Base-by-base conservation (phyloP, 2,329 filamentous ascomycete genomes). In the Graphilbum fragrans region DNA sequence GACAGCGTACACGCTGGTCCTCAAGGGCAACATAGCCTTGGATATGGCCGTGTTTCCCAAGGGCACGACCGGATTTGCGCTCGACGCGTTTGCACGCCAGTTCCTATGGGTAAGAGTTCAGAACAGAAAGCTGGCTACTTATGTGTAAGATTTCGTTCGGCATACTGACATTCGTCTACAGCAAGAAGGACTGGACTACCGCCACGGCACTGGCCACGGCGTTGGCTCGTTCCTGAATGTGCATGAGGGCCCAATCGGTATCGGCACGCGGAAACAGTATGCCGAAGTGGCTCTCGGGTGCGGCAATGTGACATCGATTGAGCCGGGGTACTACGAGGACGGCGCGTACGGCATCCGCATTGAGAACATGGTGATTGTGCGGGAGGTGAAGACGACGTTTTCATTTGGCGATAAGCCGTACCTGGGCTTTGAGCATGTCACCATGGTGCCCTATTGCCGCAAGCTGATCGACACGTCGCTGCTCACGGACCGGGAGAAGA, bases 291-390 rank as follows among this genome's bases (percentile, higher is more conserved):
- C 92, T 0, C 70, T 98, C 23, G 77, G 86, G 0, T 72, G 86
- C n/a, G 92, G 92, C 35, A 95, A 98, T 53, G 90, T 98, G 33
- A 77, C 96, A 41, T 96, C 90, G 2, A 87, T 95, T 54, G 87
- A 98, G 61, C 92, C 92, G 2, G 92, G 92, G 23, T 98, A 88
- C 64, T 98, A 98, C 58, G 88, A 96, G 60, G 92, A 98, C 53
- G 90, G 87, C 37, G 78, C 79, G 32, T 98, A 94, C 55, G 92
- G 92, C 17, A 92, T 98, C 50, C 82, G 92, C 17, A 95, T 95
- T 54, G 92, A 98, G 63, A 98, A 98, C 58, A 79, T 98, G 53
- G 77, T 94, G 49, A 82, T 96, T 69, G 86, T 93, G 23, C 82
- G 76, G 50, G 87, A 95, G 58, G 81, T 83, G n/a, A 70, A 88